Evolutionary conservation across 257 asterid genomes (phyloP).

Genomic region (Fraxinus excelsior): DNA sequence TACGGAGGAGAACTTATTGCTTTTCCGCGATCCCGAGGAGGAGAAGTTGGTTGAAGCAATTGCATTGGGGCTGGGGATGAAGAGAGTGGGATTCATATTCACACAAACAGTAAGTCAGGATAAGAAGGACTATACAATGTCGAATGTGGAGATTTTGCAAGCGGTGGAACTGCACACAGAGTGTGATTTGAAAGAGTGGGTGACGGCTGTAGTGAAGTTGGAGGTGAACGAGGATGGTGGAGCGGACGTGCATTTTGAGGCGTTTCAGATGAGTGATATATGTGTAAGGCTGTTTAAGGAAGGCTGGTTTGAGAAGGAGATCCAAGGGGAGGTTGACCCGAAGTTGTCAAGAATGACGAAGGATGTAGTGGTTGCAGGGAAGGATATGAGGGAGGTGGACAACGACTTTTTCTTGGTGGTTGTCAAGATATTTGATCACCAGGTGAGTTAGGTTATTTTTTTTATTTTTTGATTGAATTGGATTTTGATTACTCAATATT

Average conservation of each 20-base stretch:
- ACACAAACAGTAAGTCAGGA: slow-evolving; percentile 87
- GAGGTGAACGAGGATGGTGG: slow-evolving; percentile 87
- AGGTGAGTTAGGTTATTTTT: slow-evolving; percentile 49
- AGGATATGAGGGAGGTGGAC: slow-evolving; percentile 87
- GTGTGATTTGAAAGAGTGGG: slow-evolving; percentile 92
- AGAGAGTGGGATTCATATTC: slow-evolving; percentile 81
- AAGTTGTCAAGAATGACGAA: slow-evolving; percentile 87
- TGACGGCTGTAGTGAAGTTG: slow-evolving; percentile 83
- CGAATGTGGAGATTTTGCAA: slow-evolving; percentile 72
- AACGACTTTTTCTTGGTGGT: slow-evolving; percentile 95
- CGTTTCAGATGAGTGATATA: slow-evolving; percentile 93
- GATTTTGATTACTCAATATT: slow-evolving; percentile 5
- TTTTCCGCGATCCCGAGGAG: slow-evolving; percentile 71
- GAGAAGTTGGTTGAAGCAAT: slow-evolving; percentile 79
- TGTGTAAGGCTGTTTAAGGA: slow-evolving; percentile 75
- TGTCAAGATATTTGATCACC: slow-evolving; percentile 85
- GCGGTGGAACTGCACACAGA: slow-evolving; percentile 87
- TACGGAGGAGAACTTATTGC: slow-evolving; percentile 61
- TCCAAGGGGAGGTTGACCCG: slow-evolving; percentile 69
- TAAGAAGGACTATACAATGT: slow-evolving; percentile 84
- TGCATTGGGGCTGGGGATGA: slow-evolving; percentile 84
- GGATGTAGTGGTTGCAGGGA: slow-evolving; percentile 83
- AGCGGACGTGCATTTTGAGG: slow-evolving; percentile 92
- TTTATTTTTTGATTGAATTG: not conserved
- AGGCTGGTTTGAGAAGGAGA: slow-evolving; percentile 80